phyloP scores from a whole-genome alignment of 306 rosid species.

The Rosa persica region DNA sequence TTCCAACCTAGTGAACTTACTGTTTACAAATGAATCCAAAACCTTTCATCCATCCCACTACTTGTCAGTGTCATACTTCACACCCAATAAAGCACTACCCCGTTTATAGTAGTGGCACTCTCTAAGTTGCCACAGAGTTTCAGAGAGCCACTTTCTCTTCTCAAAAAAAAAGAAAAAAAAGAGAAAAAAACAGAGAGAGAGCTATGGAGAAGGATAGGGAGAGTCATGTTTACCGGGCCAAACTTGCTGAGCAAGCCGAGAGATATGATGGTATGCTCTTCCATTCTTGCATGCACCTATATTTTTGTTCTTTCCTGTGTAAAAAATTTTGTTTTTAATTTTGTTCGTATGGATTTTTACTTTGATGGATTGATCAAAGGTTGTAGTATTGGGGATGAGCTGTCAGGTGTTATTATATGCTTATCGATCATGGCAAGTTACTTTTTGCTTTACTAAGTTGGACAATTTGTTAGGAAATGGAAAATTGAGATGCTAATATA shows the following conservation, averaged over 20 bases:
- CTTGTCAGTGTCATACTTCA: not conserved
- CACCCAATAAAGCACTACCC: not conserved
- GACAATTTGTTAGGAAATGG: not conserved
- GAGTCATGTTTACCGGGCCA: slow-evolving; percentile 38
- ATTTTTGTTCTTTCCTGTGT: not conserved
- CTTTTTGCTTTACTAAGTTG: not conserved
- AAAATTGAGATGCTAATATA: not conserved
- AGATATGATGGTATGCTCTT: slow-evolving; percentile 42
- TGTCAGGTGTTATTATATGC: not conserved
- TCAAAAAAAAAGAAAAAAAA: no score
- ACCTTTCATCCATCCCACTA: not conserved
- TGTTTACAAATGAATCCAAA: not conserved
- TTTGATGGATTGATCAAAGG: not conserved
- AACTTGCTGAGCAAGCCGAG: slow-evolving; percentile 48
- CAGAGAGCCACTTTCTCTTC: not conserved
- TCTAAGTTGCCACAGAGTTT: not conserved
- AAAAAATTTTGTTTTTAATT: no score
- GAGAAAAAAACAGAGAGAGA: not conserved
- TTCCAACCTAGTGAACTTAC: no score
- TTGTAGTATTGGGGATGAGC: not conserved
- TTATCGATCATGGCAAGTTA: no score
- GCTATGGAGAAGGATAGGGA: slow-evolving; percentile 42
- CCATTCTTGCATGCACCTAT: slow-evolving; percentile 7
- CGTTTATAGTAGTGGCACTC: not conserved
- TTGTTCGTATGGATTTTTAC: not conserved